Conservation (phyloP, 2,329 filamentous ascomycete species). For the Myrmaecium sp. region DNA sequence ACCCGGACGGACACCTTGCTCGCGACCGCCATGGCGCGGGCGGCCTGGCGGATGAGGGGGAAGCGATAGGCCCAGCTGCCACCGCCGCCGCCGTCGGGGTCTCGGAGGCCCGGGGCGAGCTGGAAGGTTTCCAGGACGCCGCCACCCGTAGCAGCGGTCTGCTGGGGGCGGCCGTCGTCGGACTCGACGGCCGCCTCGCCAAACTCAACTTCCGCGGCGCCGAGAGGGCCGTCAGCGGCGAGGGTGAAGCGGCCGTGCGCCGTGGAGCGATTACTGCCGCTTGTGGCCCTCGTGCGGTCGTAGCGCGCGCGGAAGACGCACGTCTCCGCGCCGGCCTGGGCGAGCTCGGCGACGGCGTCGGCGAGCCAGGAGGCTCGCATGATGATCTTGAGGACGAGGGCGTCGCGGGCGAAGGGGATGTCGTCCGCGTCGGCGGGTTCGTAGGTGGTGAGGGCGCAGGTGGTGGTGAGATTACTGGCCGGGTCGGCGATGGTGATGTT, state of each 20-base stretch:
- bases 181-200: constrained; percentile 11
- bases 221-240: constrained; percentile 44
- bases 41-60: constrained; percentile 65
- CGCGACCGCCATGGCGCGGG: constrained; percentile 81
- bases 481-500: constrained; percentile 75
- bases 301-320: constrained; percentile 11
- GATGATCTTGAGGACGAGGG: constrained; percentile 80
- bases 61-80: constrained; percentile 62
- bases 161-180: not conserved
- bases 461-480: constrained; percentile 74
- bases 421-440: constrained; percentile 46
- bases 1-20: constrained; percentile 84
- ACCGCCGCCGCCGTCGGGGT: constrained; percentile 8
- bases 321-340: constrained; percentile 47
- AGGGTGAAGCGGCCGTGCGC: constrained; percentile 51
- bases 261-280: too few relatives aligned
- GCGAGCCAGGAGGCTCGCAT: constrained; percentile 64
- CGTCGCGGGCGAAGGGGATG: constrained; percentile 74
- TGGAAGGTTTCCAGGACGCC: constrained; percentile 56
- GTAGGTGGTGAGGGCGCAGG: constrained; percentile 81
- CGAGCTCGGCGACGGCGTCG: constrained; percentile 53
- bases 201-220: constrained; percentile 44
- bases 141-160: constrained; percentile 1
- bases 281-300: too few relatives aligned
- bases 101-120: constrained; percentile 31